Percentiles rank a stretch among this genome's conserved stretches.
These are phyloP conservation scores for Globisporangium lucens DNA, from an alignment of 352 stramenopile species.

Conservation along the genomic window DNA sequence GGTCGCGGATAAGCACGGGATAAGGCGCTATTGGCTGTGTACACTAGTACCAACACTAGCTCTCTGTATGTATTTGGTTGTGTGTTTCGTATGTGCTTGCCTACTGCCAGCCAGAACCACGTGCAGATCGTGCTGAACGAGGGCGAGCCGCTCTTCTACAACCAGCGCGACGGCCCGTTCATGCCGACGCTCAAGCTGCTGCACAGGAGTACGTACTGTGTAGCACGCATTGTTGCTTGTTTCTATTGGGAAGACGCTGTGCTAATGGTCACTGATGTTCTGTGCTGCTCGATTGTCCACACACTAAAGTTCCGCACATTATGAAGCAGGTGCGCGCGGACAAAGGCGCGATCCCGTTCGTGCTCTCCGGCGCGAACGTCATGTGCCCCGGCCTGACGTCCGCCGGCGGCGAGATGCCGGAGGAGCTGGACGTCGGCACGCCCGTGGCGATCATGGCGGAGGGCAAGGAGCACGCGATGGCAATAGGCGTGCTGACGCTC, in stretches of 20 bases:
- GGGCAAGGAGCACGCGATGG: constrained; percentile 96
- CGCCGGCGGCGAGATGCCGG: constrained; percentile 90
- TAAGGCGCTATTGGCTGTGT: too few species aligned
- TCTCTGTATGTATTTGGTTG: not conserved
- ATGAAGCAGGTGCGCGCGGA: constrained; percentile 95
- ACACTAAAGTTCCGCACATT: constrained; percentile 74
- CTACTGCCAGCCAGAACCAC: constrained; percentile 71
- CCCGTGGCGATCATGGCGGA: constrained; percentile 96
- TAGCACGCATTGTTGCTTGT: not conserved
- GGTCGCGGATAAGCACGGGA: not conserved
- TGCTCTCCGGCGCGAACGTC: constrained; percentile 97
- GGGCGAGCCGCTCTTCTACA: constrained; percentile 94
- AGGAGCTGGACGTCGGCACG: constrained; percentile 77
- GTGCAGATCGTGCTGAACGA: constrained; percentile 89
- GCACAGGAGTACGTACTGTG: constrained; percentile 79
- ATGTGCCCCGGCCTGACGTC: constrained; percentile 98
- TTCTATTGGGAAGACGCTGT: not conserved
- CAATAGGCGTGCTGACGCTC: constrained; percentile 96
- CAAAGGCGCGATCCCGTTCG: constrained; percentile 97
- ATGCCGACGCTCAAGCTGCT: constrained; percentile 95
- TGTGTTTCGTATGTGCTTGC: constrained; percentile 5
- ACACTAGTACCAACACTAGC: not conserved
- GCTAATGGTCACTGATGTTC: not conserved
- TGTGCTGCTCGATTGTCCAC: not conserved
- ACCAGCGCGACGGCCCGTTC: constrained; percentile 95